Conservation (phyloP, 345 rosid species). For the Citrus cavaleriei region DNA sequence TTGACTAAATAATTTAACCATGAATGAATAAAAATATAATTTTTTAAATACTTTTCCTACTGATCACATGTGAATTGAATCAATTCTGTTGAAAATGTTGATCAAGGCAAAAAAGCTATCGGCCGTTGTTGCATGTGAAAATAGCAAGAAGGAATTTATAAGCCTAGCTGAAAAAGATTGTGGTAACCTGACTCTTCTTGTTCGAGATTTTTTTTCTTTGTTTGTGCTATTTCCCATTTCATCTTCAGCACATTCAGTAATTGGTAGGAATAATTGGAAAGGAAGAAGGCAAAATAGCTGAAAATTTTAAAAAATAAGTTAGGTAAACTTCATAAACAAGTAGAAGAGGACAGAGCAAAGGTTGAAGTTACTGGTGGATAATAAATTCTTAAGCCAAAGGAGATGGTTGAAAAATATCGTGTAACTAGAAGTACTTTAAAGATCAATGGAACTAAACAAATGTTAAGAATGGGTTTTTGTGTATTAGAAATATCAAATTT, state of each 20-base stretch:
- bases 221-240: neutral
- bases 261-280: slow-evolving; percentile 69
- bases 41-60: neutral
- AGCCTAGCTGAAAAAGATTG: slow-evolving; percentile 66
- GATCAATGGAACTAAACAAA: slow-evolving; percentile 8
- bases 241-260: neutral
- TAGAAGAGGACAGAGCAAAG: slow-evolving; percentile 78
- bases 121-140: slow-evolving; percentile 72
- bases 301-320: slow-evolving; percentile 67
- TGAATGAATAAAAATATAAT: neutral
- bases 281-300: slow-evolving; percentile 76
- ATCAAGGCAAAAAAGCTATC: slow-evolving; percentile 76
- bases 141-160: slow-evolving; percentile 70
- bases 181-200: slow-evolving; percentile 30
- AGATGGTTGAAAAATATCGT: slow-evolving; percentile 73
- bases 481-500: too few species aligned
- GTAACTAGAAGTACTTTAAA: slow-evolving; percentile 75
- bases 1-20: neutral
- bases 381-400: slow-evolving; percentile 78
- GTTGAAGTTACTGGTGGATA: slow-evolving; percentile 71
- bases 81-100: slow-evolving; percentile 4
- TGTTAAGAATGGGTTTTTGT: too few species aligned
- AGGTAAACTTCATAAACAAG: slow-evolving; percentile 61
- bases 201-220: neutral
- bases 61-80: neutral